These are phyloP conservation scores for Oemleria cerasiformis DNA, from an alignment of 306 rosid species.

Conservation along the genomic window DNA sequence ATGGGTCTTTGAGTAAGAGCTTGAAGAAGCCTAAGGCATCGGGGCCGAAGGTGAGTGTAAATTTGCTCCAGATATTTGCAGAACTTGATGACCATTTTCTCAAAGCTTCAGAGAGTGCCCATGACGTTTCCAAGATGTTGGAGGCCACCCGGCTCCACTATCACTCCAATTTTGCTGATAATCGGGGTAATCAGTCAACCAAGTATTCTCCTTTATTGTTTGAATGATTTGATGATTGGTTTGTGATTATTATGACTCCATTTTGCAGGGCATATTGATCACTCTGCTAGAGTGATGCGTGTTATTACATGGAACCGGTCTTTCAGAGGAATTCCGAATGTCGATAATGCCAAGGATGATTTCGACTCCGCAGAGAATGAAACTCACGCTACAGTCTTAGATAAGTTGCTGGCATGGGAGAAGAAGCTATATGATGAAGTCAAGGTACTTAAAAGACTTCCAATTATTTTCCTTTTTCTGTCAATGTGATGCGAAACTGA, in stretches of 20 bases:
- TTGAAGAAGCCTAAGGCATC: slow-evolving; percentile 51
- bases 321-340: slow-evolving; percentile 53
- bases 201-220: too few species aligned
- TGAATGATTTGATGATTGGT: too few species aligned
- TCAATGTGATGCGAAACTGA: background rate
- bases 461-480: background rate
- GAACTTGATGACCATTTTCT: slow-evolving; percentile 78
- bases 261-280: slow-evolving; percentile 81
- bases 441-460: slow-evolving; percentile 44
- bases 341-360: slow-evolving; percentile 70
- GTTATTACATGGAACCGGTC: slow-evolving; percentile 95
- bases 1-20: slow-evolving; percentile 20
- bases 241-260: background rate
- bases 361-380: slow-evolving; percentile 70
- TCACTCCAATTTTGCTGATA: slow-evolving; percentile 97
- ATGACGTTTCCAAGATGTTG: slow-evolving; percentile 91
- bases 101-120: slow-evolving; percentile 86
- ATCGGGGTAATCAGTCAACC: slow-evolving; percentile 55
- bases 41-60: slow-evolving; percentile 23
- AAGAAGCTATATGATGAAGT: slow-evolving; percentile 95
- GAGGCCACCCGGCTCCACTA: slow-evolving; percentile 88
- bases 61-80: slow-evolving; percentile 48
- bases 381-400: slow-evolving; percentile 92
- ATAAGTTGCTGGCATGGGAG: slow-evolving; percentile 96
- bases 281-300: slow-evolving; percentile 90